Conservation (phyloP, 352 stramenopile species). For the Phytophthora podocarpi region DNA sequence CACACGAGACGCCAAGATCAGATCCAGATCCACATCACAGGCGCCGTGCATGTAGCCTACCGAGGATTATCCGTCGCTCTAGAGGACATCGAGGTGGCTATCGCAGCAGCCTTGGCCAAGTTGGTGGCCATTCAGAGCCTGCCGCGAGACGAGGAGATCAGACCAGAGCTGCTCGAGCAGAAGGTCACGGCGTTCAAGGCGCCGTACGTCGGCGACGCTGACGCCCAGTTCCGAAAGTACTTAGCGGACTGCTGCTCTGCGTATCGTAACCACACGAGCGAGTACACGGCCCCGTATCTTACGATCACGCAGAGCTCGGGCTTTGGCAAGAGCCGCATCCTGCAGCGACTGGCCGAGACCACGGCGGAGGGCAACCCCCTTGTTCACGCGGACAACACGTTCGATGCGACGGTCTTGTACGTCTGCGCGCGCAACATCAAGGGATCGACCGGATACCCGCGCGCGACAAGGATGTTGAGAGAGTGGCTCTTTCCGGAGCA, state of each 20-base stretch:
- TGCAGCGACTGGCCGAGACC: not conserved
- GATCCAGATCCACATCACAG: no score
- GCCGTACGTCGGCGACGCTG: no score
- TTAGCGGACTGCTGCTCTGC: not conserved
- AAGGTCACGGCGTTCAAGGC: no score
- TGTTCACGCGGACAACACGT: not conserved
- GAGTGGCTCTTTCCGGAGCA: not conserved
- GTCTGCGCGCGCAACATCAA: not conserved
- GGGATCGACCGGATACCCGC: not conserved
- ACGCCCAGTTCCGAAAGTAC: no score
- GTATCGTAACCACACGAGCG: not conserved
- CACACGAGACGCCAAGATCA: no score
- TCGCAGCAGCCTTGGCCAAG: no score
- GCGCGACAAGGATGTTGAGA: not conserved
- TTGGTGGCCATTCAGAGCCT: no score
- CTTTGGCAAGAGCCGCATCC: conserved; percentile 7
- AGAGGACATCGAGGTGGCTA: no score
- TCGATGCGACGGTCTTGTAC: not conserved
- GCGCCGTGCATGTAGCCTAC: no score
- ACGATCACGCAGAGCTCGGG: conserved; percentile 3
- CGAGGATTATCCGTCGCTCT: no score
- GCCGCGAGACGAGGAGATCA: no score
- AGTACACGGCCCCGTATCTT: not conserved
- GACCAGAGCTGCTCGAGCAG: no score
- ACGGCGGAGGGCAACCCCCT: not conserved